These are phyloP conservation scores for Pseudozyma sp. DNA, from an alignment of 1,284 basidiomycete species.

Conservation along the genomic window DNA sequence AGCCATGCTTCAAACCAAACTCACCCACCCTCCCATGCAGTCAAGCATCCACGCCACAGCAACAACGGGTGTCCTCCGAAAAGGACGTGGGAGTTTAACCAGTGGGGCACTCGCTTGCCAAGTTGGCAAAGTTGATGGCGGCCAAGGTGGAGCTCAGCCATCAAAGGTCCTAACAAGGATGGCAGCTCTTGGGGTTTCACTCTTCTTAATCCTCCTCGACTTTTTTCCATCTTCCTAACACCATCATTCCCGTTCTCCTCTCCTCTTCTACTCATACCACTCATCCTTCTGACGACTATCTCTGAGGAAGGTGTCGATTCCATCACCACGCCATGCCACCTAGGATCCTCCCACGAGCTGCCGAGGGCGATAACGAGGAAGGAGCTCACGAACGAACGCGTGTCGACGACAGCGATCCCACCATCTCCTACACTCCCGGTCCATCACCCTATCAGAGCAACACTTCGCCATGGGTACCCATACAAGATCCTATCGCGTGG, in stretches of 20 bases:
- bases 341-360: slow-evolving; percentile 1
- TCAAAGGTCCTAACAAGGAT: too few relatives aligned
- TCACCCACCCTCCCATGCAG: background rate
- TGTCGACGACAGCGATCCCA: slow-evolving; percentile 30
- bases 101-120: too few relatives aligned
- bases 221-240: background rate
- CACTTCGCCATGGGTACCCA: slow-evolving; percentile 9
- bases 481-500: background rate
- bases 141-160: too few relatives aligned
- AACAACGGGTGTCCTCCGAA: background rate
- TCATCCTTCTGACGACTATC: background rate
- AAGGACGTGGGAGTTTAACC: background rate
- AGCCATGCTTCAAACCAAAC: background rate
- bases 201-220: too few relatives aligned
- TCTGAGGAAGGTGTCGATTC: background rate
- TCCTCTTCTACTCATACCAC: background rate
- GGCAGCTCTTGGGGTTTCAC: too few relatives aligned
- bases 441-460: slow-evolving; percentile 12
- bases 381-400: slow-evolving; percentile 9
- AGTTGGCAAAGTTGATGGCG: too few relatives aligned
- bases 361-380: slow-evolving; percentile 5
- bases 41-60: too few relatives aligned
- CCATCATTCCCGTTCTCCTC: background rate
- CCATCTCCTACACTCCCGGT: slow-evolving; percentile 19
- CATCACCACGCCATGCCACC: slow-evolving; percentile 1